Base-by-base conservation (phyloP, 1,284 basidiomycete species). In the Malassezia slooffiae region DNA sequence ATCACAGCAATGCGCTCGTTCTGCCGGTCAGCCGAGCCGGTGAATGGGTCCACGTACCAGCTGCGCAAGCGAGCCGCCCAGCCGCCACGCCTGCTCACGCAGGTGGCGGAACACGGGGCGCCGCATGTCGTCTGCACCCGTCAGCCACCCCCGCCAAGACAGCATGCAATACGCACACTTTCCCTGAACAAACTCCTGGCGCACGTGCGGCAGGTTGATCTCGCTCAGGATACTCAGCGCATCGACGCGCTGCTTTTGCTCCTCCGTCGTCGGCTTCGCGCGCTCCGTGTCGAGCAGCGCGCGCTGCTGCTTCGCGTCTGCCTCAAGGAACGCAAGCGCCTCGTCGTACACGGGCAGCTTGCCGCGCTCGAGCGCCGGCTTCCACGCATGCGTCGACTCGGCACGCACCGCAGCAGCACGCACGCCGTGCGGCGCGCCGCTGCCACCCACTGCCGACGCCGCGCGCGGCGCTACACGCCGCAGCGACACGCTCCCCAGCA, bases 1-100 rank as follows among this genome's bases (percentile, higher is more conserved):
- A 95, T 87, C 71, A 88, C 82, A 60, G 83, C 75, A 34, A 91
- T 70, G 58, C 89, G 81, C 70, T 95, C 85, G 85, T 93, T 93
- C 80, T 88, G 61, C 26, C 34, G 31, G 9, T 40, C n/a, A n/a
- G n/a, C n/a, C 51, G 6, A 60, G 40, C 16, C 50, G 32, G 22
- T 32, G 43, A 22, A 19, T 11, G 8, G 20, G 6, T 4, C 20
- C 3, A 73, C 81, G 33, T 49, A 86, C 85, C 67, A 93, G 72
- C 32, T 87, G 74, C 63, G 91, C 87, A 35, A 93, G 73, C 30
- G 77, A 75, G 5, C 90, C 89, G 27, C 85, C 78, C 44, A 80
- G 79, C 38, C 83, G 76, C 91, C 91, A 96, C 47, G 76, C 75
- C 55, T 84, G 78, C 71, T 95, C 85, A 3, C 83, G 73, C 17